Conservation (phyloP, 495 filamentous ascomycete species). For the Cairneyella variabilis region DNA sequence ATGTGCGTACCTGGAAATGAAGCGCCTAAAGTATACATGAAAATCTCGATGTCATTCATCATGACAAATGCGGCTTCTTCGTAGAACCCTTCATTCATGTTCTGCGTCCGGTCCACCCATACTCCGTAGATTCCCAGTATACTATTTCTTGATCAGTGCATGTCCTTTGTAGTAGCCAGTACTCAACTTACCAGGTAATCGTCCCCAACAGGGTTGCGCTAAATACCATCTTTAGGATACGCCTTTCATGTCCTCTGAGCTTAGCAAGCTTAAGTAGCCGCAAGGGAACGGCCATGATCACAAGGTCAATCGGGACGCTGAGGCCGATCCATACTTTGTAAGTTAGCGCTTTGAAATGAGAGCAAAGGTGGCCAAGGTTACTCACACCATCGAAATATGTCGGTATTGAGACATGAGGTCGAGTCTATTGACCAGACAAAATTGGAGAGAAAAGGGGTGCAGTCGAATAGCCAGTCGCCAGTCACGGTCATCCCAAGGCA, state of each 20-base stretch:
- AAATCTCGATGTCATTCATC: slow-evolving; percentile 21
- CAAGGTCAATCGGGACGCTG: slow-evolving; percentile 16
- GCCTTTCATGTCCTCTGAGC: slow-evolving; percentile 5
- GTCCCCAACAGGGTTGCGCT: slow-evolving; percentile 18
- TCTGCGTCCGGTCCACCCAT: background rate
- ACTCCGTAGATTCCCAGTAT: slow-evolving; percentile 15
- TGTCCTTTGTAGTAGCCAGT: too few relatives aligned
- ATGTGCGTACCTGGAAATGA: slow-evolving; percentile 18
- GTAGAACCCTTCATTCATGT: slow-evolving; percentile 8
- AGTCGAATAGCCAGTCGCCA: slow-evolving; percentile 12
- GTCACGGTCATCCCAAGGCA: background rate
- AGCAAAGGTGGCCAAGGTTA: background rate
- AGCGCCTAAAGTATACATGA: slow-evolving; percentile 21
- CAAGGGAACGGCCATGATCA: slow-evolving; percentile 11
- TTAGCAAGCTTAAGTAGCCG: slow-evolving; percentile 3
- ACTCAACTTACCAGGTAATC: slow-evolving; percentile 11
- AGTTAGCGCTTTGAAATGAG: background rate
- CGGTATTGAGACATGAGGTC: slow-evolving; percentile 11
- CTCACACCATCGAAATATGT: slow-evolving; percentile 18
- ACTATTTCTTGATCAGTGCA: slow-evolving; percentile 5
- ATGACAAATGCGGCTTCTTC: slow-evolving; percentile 12
- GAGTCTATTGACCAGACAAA: slow-evolving; percentile 18
- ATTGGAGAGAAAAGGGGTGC: slow-evolving; percentile 13
- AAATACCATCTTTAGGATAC: slow-evolving; percentile 18
- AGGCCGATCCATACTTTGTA: slow-evolving; percentile 15